Evolutionary conservation across 129 eudicot species (phyloP).

Genomic region (Flaveria sonorensis): DNA sequence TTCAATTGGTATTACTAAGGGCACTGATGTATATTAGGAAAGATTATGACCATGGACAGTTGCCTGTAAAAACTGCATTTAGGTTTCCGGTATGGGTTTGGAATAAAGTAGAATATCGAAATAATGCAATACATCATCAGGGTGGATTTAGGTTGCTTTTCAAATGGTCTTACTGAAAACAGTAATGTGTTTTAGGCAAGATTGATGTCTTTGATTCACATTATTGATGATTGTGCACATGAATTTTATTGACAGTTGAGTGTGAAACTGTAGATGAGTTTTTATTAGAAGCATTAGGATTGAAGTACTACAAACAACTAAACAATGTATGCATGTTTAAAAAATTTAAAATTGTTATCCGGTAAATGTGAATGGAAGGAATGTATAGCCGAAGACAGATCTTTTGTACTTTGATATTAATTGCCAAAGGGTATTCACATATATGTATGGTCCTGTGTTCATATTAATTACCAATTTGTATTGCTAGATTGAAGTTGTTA

Average conservation of each 20-base stretch:
- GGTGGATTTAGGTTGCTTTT: neutral
- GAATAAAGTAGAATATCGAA: neutral
- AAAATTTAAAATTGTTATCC: neutral
- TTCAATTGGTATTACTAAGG: conserved; percentile 3
- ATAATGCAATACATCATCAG: conserved; percentile 1
- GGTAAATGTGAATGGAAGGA: neutral
- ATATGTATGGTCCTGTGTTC: conserved; percentile 8
- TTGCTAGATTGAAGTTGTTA: neutral
- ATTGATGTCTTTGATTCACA: conserved; percentile 5
- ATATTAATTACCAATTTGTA: neutral
- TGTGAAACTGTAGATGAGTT: conserved; percentile 18
- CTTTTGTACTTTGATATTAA: conserved; percentile 2
- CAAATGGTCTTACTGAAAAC: conserved; percentile 9
- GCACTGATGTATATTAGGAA: neutral
- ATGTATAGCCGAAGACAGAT: conserved; percentile 1
- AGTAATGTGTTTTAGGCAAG: neutral
- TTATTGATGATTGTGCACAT: conserved; percentile 3
- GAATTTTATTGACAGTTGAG: conserved; percentile 16
- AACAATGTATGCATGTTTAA: conserved; percentile 3
- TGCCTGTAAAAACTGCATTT: neutral
- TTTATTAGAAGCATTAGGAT: conserved; percentile 16
- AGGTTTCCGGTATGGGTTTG: conserved; percentile 7
- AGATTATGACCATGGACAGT: neutral
- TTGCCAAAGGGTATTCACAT: conserved; percentile 10
- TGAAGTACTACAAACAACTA: neutral